phyloP scores from a whole-genome alignment of 2,329 filamentous ascomycete species.

The Sarocladiaceae sp. region DNA sequence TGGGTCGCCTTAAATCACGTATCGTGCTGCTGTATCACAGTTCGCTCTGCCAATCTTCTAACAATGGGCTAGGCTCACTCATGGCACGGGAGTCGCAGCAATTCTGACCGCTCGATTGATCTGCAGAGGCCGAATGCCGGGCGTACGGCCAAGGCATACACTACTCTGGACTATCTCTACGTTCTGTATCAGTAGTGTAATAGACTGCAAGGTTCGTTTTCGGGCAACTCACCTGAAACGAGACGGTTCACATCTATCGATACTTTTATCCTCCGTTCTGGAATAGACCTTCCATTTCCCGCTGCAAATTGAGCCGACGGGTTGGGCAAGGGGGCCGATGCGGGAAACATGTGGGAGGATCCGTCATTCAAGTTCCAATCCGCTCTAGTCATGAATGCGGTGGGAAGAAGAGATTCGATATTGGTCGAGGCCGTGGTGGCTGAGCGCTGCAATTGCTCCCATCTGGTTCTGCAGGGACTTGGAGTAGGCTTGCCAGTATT shows the following conservation, averaged over 20 bases:
- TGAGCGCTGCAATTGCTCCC: not conserved
- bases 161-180: slow-evolving; percentile 26
- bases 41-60: too few species aligned
- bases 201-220: not conserved
- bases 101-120: slow-evolving; percentile 26
- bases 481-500: not conserved
- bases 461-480: not conserved
- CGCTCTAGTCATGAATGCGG: not conserved
- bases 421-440: not conserved
- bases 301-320: not conserved
- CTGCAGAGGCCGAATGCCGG: slow-evolving; percentile 32
- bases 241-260: slow-evolving; percentile 28
- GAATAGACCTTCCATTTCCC: not conserved
- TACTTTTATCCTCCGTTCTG: slow-evolving; percentile 21
- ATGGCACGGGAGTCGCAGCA: slow-evolving; percentile 12
- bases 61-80: not conserved
- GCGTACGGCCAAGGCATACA: slow-evolving; percentile 32
- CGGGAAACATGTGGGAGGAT: not conserved
- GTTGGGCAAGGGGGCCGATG: not conserved
- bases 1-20: too few species aligned
- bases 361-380: not conserved
- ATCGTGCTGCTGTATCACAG: too few species aligned
- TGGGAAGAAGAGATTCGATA: not conserved
- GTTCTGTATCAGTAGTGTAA: not conserved
- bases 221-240: slow-evolving; percentile 23